These are phyloP conservation scores for Leccinum huronense DNA, from an alignment of 1,284 basidiomycete genomes.

Conservation along the genomic window DNA sequence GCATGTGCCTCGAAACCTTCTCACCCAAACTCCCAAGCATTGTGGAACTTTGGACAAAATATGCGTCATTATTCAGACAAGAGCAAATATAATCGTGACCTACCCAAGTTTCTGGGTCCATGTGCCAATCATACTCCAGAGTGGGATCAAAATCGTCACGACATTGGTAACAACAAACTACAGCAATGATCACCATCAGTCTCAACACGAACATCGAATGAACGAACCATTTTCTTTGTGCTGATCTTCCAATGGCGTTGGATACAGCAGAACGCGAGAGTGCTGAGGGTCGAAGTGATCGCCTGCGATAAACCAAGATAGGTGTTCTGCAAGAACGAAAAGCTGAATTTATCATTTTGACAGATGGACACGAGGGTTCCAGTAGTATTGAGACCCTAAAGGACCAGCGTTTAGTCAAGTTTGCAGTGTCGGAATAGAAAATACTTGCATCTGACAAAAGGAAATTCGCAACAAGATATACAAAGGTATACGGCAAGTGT, in stretches of 20 bases:
- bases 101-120: conserved; percentile 76
- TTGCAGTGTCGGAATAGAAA: background rate
- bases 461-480: conserved; percentile 74
- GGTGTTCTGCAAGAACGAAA: conserved; percentile 74
- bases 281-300: conserved; percentile 67
- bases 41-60: conserved; percentile 59
- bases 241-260: conserved; percentile 74
- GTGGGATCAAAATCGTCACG: conserved; percentile 72
- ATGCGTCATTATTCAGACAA: background rate
- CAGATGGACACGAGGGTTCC: conserved; percentile 73
- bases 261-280: conserved; percentile 77
- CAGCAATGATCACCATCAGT: background rate
- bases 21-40: conserved; percentile 82
- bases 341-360: conserved; percentile 74
- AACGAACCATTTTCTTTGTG: conserved; percentile 70
- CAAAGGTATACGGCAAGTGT: conserved; percentile 72
- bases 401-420: background rate
- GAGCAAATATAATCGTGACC: conserved; percentile 16
- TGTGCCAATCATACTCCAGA: conserved; percentile 87
- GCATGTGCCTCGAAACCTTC: conserved; percentile 7
- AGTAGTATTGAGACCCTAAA: conserved; percentile 74
- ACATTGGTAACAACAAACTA: conserved; percentile 77
- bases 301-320: conserved; percentile 76
- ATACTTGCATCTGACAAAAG: conserved; percentile 64
- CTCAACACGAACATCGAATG: background rate